Conservation (phyloP, 768 basidiomycete species). For the Hydnum rufescens region DNA sequence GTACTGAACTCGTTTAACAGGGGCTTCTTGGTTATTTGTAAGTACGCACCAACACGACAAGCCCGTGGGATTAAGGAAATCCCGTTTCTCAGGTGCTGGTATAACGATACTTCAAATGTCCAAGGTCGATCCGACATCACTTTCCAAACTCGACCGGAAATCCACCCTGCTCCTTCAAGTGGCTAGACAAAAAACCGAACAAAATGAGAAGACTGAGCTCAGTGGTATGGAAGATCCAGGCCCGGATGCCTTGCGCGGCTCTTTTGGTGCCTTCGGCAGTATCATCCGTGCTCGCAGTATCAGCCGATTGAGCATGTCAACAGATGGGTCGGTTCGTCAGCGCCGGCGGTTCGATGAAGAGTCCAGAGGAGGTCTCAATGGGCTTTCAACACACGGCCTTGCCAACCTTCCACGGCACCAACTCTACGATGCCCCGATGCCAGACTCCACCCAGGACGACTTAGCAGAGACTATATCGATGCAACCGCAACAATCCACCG, state of each 20-base stretch:
- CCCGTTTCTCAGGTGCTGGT: constrained; percentile 34
- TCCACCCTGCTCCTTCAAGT: constrained; percentile 83
- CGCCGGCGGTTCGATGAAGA: background rate
- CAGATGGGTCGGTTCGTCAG: constrained; percentile 21
- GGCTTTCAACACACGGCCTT: constrained; percentile 17
- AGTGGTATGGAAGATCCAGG: constrained; percentile 71
- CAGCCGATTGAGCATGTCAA: constrained; percentile 23
- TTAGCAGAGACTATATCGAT: constrained; percentile 13
- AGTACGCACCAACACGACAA: background rate
- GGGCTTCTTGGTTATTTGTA: constrained; percentile 74
- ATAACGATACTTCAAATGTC: constrained; percentile 93
- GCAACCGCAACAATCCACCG: background rate
- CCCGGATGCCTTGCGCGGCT: constrained; percentile 77
- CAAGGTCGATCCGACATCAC: constrained; percentile 69
- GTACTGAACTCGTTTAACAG: constrained; percentile 11
- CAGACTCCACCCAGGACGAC: constrained; percentile 26
- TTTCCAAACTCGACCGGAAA: constrained; percentile 62
- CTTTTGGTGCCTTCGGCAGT: constrained; percentile 79
- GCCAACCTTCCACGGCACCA: constrained; percentile 55
- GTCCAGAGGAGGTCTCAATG: constrained; percentile 12
- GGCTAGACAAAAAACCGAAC: constrained; percentile 49
- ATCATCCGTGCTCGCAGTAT: constrained; percentile 36
- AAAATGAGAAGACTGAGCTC: constrained; percentile 47
- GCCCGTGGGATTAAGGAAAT: background rate
- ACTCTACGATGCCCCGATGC: constrained; percentile 76